Evolutionary conservation across 2,329 filamentous ascomycete species (phyloP).

Genomic region (Aspergillus persii): DNA sequence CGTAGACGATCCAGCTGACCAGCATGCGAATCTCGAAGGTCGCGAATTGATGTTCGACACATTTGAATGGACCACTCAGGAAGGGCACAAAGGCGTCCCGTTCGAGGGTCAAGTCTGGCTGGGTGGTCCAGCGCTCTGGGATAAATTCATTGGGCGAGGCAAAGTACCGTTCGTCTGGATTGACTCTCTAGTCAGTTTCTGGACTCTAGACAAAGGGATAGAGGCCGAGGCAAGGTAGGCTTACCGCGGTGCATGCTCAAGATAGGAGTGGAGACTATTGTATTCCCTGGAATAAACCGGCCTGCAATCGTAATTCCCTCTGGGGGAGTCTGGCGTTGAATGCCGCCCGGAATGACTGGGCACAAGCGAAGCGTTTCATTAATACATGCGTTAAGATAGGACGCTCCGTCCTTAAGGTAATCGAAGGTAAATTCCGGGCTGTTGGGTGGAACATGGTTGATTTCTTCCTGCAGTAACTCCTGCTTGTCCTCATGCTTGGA

Average conservation of each 20-base stretch:
- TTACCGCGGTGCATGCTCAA: neutral
- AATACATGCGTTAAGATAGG: neutral
- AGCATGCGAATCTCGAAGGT: neutral
- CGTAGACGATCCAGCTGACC: neutral
- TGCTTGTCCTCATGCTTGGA: neutral
- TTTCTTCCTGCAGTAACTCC: neutral
- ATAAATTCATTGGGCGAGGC: neutral
- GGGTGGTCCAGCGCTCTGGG: neutral
- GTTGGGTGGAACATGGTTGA: neutral
- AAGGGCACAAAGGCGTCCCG: neutral
- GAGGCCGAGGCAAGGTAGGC: neutral
- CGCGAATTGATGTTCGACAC: neutral
- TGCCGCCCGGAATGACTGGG: neutral
- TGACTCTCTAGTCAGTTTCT: too few species aligned
- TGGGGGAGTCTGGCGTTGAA: neutral
- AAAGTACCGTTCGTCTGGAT: neutral
- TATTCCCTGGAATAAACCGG: neutral
- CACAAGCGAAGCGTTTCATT: neutral
- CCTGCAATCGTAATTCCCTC: neutral
- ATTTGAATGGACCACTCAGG: neutral
- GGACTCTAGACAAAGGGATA: neutral
- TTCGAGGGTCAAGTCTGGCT: neutral
- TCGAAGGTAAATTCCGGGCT: neutral
- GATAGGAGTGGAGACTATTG: neutral
- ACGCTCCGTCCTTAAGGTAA: neutral